Percentiles rank a stretch among this genome's conserved stretches.
Conservation (phyloP, 345 rosid species). For the Viola odorata region DNA sequence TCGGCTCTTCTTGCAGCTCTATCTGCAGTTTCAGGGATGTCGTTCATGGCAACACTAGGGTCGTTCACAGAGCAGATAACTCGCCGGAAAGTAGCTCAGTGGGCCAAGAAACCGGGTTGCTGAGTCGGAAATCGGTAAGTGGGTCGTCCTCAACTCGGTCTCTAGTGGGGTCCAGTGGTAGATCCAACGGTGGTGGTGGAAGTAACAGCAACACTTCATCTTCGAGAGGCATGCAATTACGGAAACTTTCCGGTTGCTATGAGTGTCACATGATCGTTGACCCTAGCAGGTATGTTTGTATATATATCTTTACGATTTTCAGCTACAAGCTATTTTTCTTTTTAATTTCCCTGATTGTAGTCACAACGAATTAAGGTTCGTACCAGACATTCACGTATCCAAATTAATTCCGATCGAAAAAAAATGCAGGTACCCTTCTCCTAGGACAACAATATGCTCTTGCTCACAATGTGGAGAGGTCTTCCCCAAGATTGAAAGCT, state of each 20-base stretch:
- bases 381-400: no score
- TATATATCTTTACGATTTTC: no score
- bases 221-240: slow-evolving; percentile 81
- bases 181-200: slow-evolving; percentile 43
- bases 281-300: slow-evolving; percentile 62
- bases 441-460: slow-evolving; percentile 61
- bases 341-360: no score
- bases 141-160: slow-evolving; percentile 46
- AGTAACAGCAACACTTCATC: slow-evolving; percentile 28
- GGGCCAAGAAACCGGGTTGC: slow-evolving; percentile 58
- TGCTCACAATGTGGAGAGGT: slow-evolving; percentile 94
- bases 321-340: no score
- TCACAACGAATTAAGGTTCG: no score
- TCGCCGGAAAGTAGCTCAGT: slow-evolving; percentile 74
- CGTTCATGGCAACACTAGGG: slow-evolving; percentile 87
- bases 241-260: slow-evolving; percentile 95
- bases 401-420: no score
- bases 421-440: slow-evolving; percentile 54
- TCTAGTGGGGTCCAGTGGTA: slow-evolving; percentile 34
- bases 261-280: slow-evolving; percentile 94
- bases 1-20: slow-evolving; percentile 82
- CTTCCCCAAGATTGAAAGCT: slow-evolving; percentile 83
- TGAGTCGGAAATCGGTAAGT: slow-evolving; percentile 40
- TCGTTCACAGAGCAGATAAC: slow-evolving; percentile 85
- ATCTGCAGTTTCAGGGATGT: slow-evolving; percentile 83